A percentile compares a stretch with the other conserved stretches of the same genome.
phyloP scores from a whole-genome alignment of 768 basidiomycete species.

The Leccinum aurantiacum region DNA sequence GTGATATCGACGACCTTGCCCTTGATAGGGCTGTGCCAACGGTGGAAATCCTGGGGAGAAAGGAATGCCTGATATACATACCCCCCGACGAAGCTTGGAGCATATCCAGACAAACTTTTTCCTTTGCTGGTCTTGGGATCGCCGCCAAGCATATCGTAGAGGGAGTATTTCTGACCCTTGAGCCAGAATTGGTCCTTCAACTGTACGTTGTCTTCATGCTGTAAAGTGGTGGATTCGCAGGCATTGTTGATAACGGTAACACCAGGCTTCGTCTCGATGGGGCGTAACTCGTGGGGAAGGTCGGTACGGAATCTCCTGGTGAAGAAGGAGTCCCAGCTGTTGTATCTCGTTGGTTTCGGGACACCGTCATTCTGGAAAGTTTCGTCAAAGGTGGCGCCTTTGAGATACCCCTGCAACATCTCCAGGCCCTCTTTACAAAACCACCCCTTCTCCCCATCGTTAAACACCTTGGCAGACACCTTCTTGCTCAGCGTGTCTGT shows the following conservation, averaged over 20 bases:
- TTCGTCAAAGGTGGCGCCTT: no score
- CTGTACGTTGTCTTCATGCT: not conserved
- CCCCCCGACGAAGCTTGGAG: no score
- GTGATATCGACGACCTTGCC: not conserved
- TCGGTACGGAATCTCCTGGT: not conserved
- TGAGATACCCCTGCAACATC: not conserved
- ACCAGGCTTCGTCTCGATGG: not conserved
- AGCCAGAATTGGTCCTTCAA: not conserved
- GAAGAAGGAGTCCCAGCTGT: not conserved
- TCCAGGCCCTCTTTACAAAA: not conserved
- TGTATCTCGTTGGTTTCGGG: not conserved
- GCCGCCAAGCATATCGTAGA: not conserved
- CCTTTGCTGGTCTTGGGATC: no score
- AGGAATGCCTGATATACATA: not conserved
- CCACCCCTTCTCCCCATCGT: not conserved
- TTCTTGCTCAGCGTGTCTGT: no score
- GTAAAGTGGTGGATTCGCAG: not conserved
- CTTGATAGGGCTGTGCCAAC: not conserved
- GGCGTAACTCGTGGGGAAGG: no score
- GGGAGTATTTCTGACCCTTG: not conserved
- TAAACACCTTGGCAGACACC: not conserved
- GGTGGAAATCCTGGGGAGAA: not conserved
- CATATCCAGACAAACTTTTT: no score
- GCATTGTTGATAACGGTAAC: not conserved
- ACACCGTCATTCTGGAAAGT: no score